Percentiles rank a stretch among this genome's conserved stretches.
phyloP scores from a whole-genome alignment of 1,284 basidiomycete species.

The Puccinia triticina region DNA sequence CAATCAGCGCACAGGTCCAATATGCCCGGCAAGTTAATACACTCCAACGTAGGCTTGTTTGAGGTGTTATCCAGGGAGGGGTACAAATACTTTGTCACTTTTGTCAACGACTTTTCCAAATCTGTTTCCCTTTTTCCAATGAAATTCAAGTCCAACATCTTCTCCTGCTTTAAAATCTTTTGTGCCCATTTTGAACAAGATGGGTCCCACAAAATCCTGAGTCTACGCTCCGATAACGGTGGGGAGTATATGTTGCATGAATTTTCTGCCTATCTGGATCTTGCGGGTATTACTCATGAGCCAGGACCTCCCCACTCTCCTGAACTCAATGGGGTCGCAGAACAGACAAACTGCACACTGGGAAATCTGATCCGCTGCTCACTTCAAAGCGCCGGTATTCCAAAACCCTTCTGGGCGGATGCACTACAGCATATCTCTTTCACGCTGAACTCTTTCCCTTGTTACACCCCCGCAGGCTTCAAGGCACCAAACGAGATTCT shows the following conservation, averaged over 20 bases:
- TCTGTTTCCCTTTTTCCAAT: neutral
- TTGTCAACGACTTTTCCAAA: constrained; percentile 20
- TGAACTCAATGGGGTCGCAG: neutral
- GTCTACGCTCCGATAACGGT: neutral
- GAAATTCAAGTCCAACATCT: neutral
- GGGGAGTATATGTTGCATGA: no score
- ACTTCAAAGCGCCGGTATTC: neutral
- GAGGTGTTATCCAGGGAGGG: neutral
- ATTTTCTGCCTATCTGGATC: neutral
- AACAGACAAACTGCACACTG: neutral
- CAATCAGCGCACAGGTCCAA: neutral
- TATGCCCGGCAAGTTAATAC: neutral
- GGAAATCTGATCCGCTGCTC: neutral
- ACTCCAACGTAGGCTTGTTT: constrained; percentile 16
- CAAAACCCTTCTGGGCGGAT: constrained; percentile 23
- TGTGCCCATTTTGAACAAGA: neutral
- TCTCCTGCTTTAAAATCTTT: no score
- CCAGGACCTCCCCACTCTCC: constrained; percentile 17
- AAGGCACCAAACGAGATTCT: neutral
- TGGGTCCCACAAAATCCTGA: constrained; percentile 7
- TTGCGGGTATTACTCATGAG: neutral
- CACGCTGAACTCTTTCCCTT: neutral
- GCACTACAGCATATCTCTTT: neutral
- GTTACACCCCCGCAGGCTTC: constrained; percentile 7
- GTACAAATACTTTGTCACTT: no score